Conservation (phyloP, 371 early-diverging fungal species). For the Mucor velutinosus region DNA sequence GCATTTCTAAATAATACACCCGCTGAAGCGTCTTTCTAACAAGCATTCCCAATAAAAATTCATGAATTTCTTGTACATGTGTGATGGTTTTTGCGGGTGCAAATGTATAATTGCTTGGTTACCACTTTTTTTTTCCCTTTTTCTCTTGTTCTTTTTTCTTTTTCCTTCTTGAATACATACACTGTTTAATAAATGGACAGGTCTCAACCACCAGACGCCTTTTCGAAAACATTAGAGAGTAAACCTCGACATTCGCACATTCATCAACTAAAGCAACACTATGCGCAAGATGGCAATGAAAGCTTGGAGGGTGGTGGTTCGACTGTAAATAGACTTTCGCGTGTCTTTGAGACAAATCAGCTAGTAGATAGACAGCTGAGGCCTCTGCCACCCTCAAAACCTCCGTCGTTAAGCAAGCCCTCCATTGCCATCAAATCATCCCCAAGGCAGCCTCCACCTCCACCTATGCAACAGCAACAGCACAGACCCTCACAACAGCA, state of each 20-base stretch:
- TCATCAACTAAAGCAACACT: slow-evolving; percentile 6
- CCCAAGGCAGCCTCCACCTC: background rate
- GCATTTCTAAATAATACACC: background rate
- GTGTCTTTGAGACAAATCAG: slow-evolving; percentile 39
- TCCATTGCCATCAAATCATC: background rate
- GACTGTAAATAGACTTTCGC: slow-evolving; percentile 48
- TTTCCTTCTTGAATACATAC: background rate
- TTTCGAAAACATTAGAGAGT: slow-evolving; percentile 41
- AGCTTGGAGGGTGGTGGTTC: slow-evolving; percentile 9
- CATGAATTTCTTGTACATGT: background rate
- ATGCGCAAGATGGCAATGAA: slow-evolving; percentile 5
- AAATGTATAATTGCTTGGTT: background rate
- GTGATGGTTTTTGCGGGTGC: background rate
- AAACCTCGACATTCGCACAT: slow-evolving; percentile 29
- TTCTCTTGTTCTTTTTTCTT: slow-evolving; percentile 3
- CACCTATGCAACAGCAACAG: background rate
- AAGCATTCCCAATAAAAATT: background rate
- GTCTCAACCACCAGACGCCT: slow-evolving; percentile 36
- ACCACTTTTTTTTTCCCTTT: background rate
- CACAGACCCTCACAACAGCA: background rate
- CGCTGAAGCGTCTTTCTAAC: background rate
- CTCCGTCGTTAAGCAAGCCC: slow-evolving; percentile 34
- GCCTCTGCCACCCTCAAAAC: slow-evolving; percentile 43
- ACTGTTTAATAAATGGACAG: slow-evolving; percentile 14
- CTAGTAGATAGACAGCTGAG: slow-evolving; percentile 17